phyloP scores from a whole-genome alignment of 768 basidiomycete genomes.

The Amanita thiersii region DNA sequence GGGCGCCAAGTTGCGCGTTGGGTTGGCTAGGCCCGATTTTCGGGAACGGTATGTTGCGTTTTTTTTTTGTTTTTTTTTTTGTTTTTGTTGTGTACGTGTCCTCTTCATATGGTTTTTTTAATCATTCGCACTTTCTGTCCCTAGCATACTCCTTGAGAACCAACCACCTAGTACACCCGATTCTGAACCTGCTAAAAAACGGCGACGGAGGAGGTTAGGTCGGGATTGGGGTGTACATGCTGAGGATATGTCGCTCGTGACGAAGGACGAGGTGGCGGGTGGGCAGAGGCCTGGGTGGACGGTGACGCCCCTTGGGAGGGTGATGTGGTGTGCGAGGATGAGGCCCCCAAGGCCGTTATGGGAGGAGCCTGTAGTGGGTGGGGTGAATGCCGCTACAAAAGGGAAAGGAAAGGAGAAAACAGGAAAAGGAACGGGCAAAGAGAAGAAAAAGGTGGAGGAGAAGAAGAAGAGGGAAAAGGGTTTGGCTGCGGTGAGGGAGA shows the following conservation, averaged over 20 bases:
- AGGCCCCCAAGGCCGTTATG: conserved; percentile 58
- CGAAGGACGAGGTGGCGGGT: conserved; percentile 42
- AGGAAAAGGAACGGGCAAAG: conserved; percentile 12
- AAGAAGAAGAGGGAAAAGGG: conserved; percentile 14
- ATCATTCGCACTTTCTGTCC: no score
- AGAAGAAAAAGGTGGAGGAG: conserved; percentile 11
- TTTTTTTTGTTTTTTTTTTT: conserved; percentile 6
- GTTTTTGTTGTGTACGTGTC: conserved; percentile 4
- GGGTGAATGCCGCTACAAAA: conserved; percentile 11
- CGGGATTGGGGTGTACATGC: conserved; percentile 26
- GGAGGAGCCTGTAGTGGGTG: conserved; percentile 17
- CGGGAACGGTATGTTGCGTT: conserved; percentile 40
- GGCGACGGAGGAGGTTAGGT: conserved; percentile 17
- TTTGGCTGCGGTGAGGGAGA: conserved; percentile 29
- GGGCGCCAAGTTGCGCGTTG: conserved; percentile 76
- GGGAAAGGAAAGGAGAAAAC: conserved; percentile 7
- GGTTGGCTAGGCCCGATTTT: conserved; percentile 77
- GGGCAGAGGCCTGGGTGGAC: conserved; percentile 67
- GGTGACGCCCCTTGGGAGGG: conserved; percentile 55
- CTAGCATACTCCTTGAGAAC: no score
- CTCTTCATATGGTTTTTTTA: no score
- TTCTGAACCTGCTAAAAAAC: conserved; percentile 36
- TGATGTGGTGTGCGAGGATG: conserved; percentile 63
- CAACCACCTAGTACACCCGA: no score
- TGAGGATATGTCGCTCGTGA: conserved; percentile 56